These are phyloP conservation scores for Nakaseomyces delphensis DNA, from an alignment of 1,139 yeast genomes.

Conservation along the genomic window DNA sequence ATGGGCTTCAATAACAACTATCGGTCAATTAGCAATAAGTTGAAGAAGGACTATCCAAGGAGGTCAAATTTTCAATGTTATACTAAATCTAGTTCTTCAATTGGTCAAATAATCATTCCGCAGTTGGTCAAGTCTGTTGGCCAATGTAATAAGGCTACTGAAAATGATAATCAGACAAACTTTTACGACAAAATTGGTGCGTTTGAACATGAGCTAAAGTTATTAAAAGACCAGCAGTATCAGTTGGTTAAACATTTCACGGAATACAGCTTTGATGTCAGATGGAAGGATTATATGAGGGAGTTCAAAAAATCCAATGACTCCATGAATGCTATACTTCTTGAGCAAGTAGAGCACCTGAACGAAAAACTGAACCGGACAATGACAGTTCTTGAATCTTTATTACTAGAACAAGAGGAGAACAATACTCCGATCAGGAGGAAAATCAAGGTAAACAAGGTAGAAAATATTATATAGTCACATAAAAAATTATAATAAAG, in stretches of 20 bases:
- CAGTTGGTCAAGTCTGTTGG: neutral
- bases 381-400: neutral
- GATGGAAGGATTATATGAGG: neutral
- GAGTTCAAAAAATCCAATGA: neutral
- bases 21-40: neutral
- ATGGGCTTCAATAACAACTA: neutral
- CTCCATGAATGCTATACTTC: neutral
- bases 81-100: neutral
- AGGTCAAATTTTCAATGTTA: neutral
- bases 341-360: neutral
- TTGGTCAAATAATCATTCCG: neutral
- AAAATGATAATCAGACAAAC: neutral
- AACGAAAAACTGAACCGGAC: neutral
- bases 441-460: neutral
- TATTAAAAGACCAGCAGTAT: neutral
- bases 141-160: neutral
- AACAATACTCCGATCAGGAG: neutral
- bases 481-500: no score
- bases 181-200: neutral
- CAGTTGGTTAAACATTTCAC: neutral
- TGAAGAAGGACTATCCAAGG: neutral
- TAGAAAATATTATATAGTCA: neutral
- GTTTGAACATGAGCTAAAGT: neutral
- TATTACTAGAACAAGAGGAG: neutral
- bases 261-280: constrained; percentile 1